Evolutionary conservation across 164 flowering plant genomes (phyloP).

Genomic region (Nymphaea thermarum): DNA sequence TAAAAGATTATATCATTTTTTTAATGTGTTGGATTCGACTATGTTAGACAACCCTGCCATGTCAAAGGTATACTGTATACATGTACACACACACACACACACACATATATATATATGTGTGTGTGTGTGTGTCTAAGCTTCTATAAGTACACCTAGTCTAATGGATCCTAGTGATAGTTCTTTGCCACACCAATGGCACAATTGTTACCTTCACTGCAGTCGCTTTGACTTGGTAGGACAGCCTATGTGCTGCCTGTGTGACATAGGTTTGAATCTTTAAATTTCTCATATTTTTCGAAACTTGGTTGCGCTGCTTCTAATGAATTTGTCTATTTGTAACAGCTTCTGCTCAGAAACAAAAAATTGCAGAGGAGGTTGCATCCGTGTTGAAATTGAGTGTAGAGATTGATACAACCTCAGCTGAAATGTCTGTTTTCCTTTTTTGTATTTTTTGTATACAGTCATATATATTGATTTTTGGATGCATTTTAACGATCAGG

Average conservation of each 20-base stretch:
- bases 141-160: no score
- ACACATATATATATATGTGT: no score
- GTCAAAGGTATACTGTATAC: no score
- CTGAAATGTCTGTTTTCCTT: slow-evolving; percentile 51
- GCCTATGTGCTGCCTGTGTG: no score
- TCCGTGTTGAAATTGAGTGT: slow-evolving; percentile 73
- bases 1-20: slow-evolving; percentile 6
- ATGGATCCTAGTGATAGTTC: no score
- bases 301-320: background rate
- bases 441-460: background rate
- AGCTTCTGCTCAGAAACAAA: slow-evolving; percentile 82
- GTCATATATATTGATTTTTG: background rate
- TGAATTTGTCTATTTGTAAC: slow-evolving; percentile 5
- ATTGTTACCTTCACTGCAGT: no score
- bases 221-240: no score
- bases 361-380: slow-evolving; percentile 83
- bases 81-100: no score
- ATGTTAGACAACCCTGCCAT: no score
- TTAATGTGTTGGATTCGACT: background rate
- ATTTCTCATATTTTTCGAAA: background rate
- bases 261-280: background rate
- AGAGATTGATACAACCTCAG: slow-evolving; percentile 44
- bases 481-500: no score
- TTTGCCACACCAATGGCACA: no score
- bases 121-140: no score